These are phyloP conservation scores for Spathaspora jeffriesii DNA, from an alignment of 1,139 yeast genomes.

Conservation along the genomic window DNA sequence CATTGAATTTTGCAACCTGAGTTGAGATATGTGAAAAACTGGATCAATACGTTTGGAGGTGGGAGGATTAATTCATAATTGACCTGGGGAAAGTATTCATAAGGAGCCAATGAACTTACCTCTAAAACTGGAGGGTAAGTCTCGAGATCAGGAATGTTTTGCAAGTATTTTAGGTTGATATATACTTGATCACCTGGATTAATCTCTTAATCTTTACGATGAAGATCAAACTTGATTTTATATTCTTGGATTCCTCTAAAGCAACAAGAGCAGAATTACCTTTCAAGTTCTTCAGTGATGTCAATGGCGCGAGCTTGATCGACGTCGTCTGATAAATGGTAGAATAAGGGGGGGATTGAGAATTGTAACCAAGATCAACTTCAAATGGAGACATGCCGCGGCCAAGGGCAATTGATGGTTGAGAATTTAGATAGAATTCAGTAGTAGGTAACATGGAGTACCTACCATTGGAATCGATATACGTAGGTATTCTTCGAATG, in stretches of 20 bases:
- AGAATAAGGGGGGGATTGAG: neutral
- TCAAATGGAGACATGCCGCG: neutral
- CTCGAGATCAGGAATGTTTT: neutral
- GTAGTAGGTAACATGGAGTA: neutral
- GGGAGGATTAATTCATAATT: neutral
- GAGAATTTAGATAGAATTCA: neutral
- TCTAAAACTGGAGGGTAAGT: neutral
- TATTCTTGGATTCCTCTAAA: neutral
- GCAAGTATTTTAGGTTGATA: neutral
- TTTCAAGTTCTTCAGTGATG: neutral
- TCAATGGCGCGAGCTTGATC: neutral
- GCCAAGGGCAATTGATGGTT: neutral
- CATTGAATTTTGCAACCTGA: neutral
- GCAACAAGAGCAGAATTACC: neutral
- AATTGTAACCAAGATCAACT: neutral
- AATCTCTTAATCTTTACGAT: neutral
- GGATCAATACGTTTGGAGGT: neutral
- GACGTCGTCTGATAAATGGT: neutral
- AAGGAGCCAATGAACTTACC: constrained; percentile 2
- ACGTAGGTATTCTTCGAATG: neutral
- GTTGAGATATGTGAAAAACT: neutral
- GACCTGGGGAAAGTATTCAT: neutral
- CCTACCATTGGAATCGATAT: neutral
- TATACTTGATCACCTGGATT: neutral
- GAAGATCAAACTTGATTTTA: neutral